Conservation (phyloP, 768 basidiomycete genomes). For the Favolaschia claudopus region DNA sequence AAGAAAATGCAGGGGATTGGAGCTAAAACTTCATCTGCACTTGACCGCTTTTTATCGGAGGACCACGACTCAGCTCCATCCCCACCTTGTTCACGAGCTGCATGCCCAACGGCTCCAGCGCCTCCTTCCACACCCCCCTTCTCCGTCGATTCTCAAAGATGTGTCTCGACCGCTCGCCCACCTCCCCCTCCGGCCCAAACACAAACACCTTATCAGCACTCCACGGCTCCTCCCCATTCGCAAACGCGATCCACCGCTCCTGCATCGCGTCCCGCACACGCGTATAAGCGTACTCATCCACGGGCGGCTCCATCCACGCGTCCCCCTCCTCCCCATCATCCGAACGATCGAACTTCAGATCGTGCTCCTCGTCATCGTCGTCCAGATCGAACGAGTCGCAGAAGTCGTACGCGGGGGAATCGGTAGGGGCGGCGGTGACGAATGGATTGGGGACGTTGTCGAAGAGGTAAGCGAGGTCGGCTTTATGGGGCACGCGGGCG, state of each 20-base stretch:
- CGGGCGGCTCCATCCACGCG: conserved; percentile 63
- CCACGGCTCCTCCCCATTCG: conserved; percentile 79
- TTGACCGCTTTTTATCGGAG: conserved; percentile 40
- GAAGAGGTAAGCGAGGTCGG: conserved; percentile 81
- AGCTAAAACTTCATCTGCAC: background rate
- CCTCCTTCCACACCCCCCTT: conserved; percentile 66
- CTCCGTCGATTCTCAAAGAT: conserved; percentile 75
- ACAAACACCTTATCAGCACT: conserved; percentile 73
- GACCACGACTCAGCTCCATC: conserved; percentile 76
- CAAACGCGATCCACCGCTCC: conserved; percentile 78
- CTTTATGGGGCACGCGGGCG: conserved; percentile 65
- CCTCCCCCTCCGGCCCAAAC: conserved; percentile 85
- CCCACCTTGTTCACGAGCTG: conserved; percentile 76
- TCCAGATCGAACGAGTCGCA: conserved; percentile 43
- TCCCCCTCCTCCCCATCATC: conserved; percentile 35
- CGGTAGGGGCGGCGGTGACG: conserved; percentile 35
- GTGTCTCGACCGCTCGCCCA: conserved; percentile 68
- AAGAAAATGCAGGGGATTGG: too few relatives aligned
- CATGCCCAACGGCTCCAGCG: conserved; percentile 72
- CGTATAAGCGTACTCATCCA: conserved; percentile 71
- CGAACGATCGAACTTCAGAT: conserved; percentile 36
- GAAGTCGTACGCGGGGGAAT: conserved; percentile 26
- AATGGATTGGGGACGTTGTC: conserved; percentile 72
- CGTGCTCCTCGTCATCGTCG: conserved; percentile 45
- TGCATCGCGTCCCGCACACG: conserved; percentile 78